Conservation (phyloP, 1,284 basidiomycete species). For the Xerocomus tenax region DNA sequence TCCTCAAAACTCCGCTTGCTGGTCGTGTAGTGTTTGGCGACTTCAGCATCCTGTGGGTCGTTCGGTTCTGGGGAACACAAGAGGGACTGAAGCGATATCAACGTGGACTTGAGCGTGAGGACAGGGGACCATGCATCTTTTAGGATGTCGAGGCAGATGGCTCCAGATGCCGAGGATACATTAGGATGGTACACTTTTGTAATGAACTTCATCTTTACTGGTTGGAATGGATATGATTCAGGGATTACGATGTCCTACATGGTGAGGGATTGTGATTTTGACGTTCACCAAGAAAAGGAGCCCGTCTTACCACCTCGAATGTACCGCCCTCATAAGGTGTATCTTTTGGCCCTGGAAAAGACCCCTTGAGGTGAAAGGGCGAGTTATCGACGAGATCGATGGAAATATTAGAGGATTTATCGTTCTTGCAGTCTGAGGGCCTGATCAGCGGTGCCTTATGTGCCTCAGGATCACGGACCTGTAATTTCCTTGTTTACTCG, state of each 20-base stretch:
- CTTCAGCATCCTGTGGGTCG: slow-evolving; percentile 97
- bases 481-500: slow-evolving; percentile 89
- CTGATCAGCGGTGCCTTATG: background rate
- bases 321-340: slow-evolving; percentile 92
- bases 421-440: slow-evolving; percentile 79
- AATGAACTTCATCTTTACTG: slow-evolving; percentile 97
- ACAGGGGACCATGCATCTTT: slow-evolving; percentile 92
- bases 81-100: slow-evolving; percentile 91
- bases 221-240: slow-evolving; percentile 91
- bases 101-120: slow-evolving; percentile 90
- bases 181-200: slow-evolving; percentile 98
- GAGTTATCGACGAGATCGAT: slow-evolving; percentile 83
- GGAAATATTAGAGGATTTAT: slow-evolving; percentile 77
- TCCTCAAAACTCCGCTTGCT: slow-evolving; percentile 83
- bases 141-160: slow-evolving; percentile 82
- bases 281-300: slow-evolving; percentile 7
- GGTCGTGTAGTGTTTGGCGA: slow-evolving; percentile 92
- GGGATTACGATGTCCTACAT: slow-evolving; percentile 88
- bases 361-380: slow-evolving; percentile 81
- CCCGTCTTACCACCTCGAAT: slow-evolving; percentile 79
- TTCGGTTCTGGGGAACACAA: slow-evolving; percentile 95
- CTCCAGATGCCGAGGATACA: slow-evolving; percentile 87
- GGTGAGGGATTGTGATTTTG: slow-evolving; percentile 4
- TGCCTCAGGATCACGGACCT: slow-evolving; percentile 42
- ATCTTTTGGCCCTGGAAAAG: slow-evolving; percentile 85